Base-by-base conservation (phyloP, 2,329 filamentous ascomycete genomes). In the Ophiostoma sp. region DNA sequence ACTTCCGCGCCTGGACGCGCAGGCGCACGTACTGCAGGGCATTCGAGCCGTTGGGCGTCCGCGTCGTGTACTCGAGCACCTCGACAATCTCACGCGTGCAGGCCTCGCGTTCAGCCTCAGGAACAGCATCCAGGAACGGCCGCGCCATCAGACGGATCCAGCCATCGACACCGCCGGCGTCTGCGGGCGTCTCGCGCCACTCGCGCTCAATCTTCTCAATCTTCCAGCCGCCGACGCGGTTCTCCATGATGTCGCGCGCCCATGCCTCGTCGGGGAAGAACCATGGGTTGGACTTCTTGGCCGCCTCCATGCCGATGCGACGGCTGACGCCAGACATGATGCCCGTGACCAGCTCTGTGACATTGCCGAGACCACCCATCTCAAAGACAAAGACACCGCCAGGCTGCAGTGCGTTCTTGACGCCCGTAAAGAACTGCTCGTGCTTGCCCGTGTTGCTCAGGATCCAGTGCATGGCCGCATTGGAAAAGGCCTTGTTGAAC, bases 321-420 rank as follows among this genome's bases (percentile, higher is more conserved):
- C 86, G 83, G 19, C 84, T 80, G 0, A 91, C 82, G 1, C 86
- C 86, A 19, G 84, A 82, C 3, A 90, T 81, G 8, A 92, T 81
- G 1, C 88, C 88, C 0, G 87, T 83, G 36, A 88, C 85, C 76
- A 91, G 86, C 80, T 93, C 91, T 0, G 84, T 82, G 0, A 92
- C 85, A 80, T 93, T 93, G 25, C 91, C 92, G 69, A 90, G 85
- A 0, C 91, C 91, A 70, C 92, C 91, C 88, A 91, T 91, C 80
- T 93, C 91, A 77, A 93, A 92, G 11, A 87, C 86, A 74, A 93
- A 90, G 0, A 77, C 78, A 1, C 89, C 91, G 12, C 85, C 85
- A 0, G 87, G 86, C 45, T 82, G 84, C 1, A 93, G 84, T 0
- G 86, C 82, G 9, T 81, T 81, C 74, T 85, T 81, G 2, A 89